These are phyloP conservation scores for Mortierella antarctica DNA, from an alignment of 192 early-diverging fungal genomes.

Conservation along the genomic window DNA sequence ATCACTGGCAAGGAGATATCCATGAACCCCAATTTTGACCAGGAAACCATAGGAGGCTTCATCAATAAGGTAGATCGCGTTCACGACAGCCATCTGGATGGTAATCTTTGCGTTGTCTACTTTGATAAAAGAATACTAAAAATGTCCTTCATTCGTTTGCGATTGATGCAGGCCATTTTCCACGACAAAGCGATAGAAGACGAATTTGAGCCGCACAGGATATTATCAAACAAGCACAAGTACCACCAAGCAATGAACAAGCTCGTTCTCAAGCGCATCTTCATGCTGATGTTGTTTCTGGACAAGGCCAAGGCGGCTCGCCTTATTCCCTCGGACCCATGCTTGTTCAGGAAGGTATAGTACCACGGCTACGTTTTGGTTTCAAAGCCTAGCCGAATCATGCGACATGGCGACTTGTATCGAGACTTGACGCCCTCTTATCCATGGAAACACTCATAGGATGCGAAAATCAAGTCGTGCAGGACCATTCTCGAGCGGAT, in stretches of 20 bases:
- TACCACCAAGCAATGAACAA: conserved; percentile 49
- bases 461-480: conserved; percentile 44
- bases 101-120: neutral
- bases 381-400: neutral
- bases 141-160: neutral
- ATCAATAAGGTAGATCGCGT: conserved; percentile 37
- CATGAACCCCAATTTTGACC: conserved; percentile 46
- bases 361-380: neutral
- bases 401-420: too few species aligned
- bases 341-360: conserved; percentile 49
- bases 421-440: too few species aligned
- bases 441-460: conserved; percentile 1
- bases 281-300: conserved; percentile 54
- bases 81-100: neutral
- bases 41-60: conserved; percentile 33
- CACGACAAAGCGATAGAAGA: conserved; percentile 38
- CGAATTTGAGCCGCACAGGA: conserved; percentile 42
- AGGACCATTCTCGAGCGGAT: conserved; percentile 25
- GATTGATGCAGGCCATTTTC: conserved; percentile 30
- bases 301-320: conserved; percentile 48
- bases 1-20: conserved; percentile 50
- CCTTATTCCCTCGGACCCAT: conserved; percentile 51
- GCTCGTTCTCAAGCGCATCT: conserved; percentile 34
- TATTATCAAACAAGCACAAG: conserved; percentile 38
- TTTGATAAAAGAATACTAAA: neutral